Percentiles rank a stretch among this genome's conserved stretches.
These are phyloP conservation scores for Candida silvicultrix DNA, from an alignment of 805 yeast species.

Conservation along the genomic window DNA sequence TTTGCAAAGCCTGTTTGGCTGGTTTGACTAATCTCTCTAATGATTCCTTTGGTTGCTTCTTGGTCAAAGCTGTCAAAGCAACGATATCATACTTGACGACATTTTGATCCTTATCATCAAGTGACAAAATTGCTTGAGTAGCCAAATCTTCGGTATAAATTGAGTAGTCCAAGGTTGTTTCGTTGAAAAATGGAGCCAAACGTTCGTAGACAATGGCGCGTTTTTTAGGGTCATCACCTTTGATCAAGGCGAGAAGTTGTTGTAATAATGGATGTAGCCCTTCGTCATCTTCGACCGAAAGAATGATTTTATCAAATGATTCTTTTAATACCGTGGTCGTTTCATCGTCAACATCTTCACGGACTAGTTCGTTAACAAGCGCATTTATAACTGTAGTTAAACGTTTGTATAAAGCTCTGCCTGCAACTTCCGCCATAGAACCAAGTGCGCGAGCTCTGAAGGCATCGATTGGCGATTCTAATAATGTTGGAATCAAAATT, in stretches of 20 bases:
- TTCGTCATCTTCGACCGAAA: slow-evolving; percentile 68
- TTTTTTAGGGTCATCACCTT: slow-evolving; percentile 63
- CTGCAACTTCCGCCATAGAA: slow-evolving; percentile 86
- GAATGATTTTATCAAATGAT: slow-evolving; percentile 63
- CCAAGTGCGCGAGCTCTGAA: slow-evolving; percentile 87
- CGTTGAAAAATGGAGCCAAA: slow-evolving; percentile 63
- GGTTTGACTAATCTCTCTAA: slow-evolving; percentile 76
- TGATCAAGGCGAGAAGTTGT: slow-evolving; percentile 68
- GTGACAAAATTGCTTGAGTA: slow-evolving; percentile 56
- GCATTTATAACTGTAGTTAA: slow-evolving; percentile 69
- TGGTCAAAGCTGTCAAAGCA: slow-evolving; percentile 59
- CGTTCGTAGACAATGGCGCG: slow-evolving; percentile 61
- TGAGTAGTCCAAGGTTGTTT: slow-evolving; percentile 62
- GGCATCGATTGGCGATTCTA: slow-evolving; percentile 73
- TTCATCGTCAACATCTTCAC: slow-evolving; percentile 31
- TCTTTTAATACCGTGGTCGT: slow-evolving; percentile 34
- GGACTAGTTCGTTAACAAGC: slow-evolving; percentile 52
- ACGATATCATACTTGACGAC: slow-evolving; percentile 62
- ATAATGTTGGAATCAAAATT: slow-evolving; percentile 76
- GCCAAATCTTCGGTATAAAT: slow-evolving; percentile 73
- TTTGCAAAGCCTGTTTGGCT: slow-evolving; percentile 64
- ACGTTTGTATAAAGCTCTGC: slow-evolving; percentile 68
- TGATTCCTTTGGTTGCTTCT: slow-evolving; percentile 67
- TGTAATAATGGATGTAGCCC: slow-evolving; percentile 84
- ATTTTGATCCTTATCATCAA: slow-evolving; percentile 61